These are phyloP conservation scores for Malus hybrid DNA, from an alignment of 331 rosid species.

Conservation along the genomic window DNA sequence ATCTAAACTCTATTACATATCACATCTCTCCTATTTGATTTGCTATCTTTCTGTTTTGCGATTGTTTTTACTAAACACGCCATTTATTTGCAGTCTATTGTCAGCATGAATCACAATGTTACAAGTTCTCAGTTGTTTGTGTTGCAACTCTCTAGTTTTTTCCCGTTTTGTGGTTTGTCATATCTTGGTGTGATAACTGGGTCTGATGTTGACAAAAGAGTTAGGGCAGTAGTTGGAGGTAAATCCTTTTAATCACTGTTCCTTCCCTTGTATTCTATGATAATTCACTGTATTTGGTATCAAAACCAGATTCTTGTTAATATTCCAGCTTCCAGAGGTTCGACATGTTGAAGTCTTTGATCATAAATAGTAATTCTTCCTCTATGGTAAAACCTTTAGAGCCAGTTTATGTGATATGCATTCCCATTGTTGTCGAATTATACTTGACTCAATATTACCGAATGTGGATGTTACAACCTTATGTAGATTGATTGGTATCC, in stretches of 20 bases:
- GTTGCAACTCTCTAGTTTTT: slow-evolving; percentile 44
- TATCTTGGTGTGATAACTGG: slow-evolving; percentile 59
- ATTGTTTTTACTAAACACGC: background rate
- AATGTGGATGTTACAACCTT: slow-evolving; percentile 16
- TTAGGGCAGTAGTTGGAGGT: slow-evolving; percentile 48
- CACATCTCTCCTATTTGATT: background rate
- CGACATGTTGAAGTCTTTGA: slow-evolving; percentile 59
- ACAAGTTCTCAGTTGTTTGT: slow-evolving; percentile 34
- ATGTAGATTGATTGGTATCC: slow-evolving; percentile 54
- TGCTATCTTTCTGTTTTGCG: background rate
- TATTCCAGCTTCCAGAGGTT: slow-evolving; percentile 60
- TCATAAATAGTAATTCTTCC: slow-evolving; percentile 60
- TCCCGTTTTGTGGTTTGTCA: slow-evolving; percentile 67
- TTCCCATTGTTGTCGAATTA: background rate
- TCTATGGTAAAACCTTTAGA: slow-evolving; percentile 61
- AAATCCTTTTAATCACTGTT: slow-evolving; percentile 13
- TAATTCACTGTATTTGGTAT: background rate
- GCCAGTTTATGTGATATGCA: slow-evolving; percentile 1
- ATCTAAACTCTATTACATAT: background rate
- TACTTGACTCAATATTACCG: slow-evolving; percentile 6
- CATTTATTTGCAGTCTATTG: slow-evolving; percentile 52
- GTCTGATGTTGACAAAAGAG: slow-evolving; percentile 42
- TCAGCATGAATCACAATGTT: slow-evolving; percentile 34
- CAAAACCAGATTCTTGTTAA: slow-evolving; percentile 62
- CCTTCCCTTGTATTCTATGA: background rate